Percentiles rank a stretch among this genome's conserved stretches.
Evolutionary conservation across 1,139 yeast genomes (phyloP).

Genomic region (Nakaseomyces sp.): DNA sequence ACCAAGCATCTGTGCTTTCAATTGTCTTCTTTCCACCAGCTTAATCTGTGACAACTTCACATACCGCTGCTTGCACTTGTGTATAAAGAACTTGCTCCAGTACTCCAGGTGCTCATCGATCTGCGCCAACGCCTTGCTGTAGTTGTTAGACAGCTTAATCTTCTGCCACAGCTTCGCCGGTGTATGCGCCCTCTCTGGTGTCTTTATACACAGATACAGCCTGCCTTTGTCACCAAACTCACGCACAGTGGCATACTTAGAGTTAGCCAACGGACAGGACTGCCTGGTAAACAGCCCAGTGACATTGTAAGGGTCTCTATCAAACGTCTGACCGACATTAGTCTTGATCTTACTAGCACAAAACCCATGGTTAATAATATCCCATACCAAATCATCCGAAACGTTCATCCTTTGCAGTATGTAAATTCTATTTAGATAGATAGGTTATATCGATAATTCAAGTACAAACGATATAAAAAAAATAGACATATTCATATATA

Average conservation of each 20-base stretch:
- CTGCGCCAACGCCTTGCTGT: slow-evolving; percentile 76
- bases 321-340: slow-evolving; percentile 70
- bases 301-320: slow-evolving; percentile 82
- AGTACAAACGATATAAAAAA: no score
- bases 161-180: slow-evolving; percentile 94
- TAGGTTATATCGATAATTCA: no score
- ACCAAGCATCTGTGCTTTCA: slow-evolving; percentile 63
- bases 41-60: slow-evolving; percentile 93
- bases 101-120: slow-evolving; percentile 77
- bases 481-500: background rate
- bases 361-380: slow-evolving; percentile 79
- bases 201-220: slow-evolving; percentile 86
- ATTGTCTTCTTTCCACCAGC: slow-evolving; percentile 80
- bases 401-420: slow-evolving; percentile 2
- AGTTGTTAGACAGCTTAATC: slow-evolving; percentile 78
- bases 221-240: slow-evolving; percentile 65
- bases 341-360: slow-evolving; percentile 82
- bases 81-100: slow-evolving; percentile 88
- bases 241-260: slow-evolving; percentile 91
- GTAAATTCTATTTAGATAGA: no score
- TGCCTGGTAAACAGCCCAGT: slow-evolving; percentile 86
- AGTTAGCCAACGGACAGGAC: slow-evolving; percentile 95
- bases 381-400: slow-evolving; percentile 68
- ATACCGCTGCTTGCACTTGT: slow-evolving; percentile 91
- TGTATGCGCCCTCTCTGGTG: slow-evolving; percentile 94